Percentiles rank a stretch among this genome's conserved stretches.
phyloP scores from a whole-genome alignment of 441 rosid genomes.

The Iberis amara region DNA sequence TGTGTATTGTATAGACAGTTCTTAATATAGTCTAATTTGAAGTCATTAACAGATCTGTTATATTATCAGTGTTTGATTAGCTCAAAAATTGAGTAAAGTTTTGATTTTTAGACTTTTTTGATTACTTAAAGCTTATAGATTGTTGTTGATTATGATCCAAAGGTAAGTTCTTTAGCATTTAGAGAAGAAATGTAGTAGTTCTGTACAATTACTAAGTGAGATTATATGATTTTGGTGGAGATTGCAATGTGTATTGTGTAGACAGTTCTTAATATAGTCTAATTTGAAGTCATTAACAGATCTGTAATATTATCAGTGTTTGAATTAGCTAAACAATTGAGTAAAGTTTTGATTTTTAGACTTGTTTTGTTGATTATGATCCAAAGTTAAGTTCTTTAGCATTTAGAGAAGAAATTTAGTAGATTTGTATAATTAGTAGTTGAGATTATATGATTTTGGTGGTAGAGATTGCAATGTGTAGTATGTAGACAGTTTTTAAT shows the following conservation, averaged over 20 bases:
- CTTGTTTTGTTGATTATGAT: background rate
- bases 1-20: background rate
- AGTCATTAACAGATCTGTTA: too few species aligned
- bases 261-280: background rate
- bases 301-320: too few species aligned
- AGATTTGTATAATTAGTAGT: background rate
- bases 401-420: background rate
- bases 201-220: background rate
- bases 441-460: conserved; percentile 2
- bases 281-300: too few species aligned
- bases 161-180: conserved; percentile 3
- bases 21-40: too few species aligned
- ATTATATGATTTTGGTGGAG: background rate
- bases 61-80: background rate
- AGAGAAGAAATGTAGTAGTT: background rate
- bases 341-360: too few species aligned
- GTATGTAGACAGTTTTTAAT: background rate
- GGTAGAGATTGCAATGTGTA: background rate
- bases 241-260: conserved; percentile 5
- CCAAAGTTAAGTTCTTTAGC: conserved; percentile 1
- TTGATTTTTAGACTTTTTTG: conserved; percentile 15
- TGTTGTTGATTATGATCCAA: background rate
- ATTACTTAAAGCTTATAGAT: background rate
- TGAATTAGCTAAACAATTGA: too few species aligned
- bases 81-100: conserved; percentile 5